These are phyloP conservation scores for Thermochaetoides thermophila DNA, from an alignment of 495 filamentous ascomycete species.

Conservation along the genomic window DNA sequence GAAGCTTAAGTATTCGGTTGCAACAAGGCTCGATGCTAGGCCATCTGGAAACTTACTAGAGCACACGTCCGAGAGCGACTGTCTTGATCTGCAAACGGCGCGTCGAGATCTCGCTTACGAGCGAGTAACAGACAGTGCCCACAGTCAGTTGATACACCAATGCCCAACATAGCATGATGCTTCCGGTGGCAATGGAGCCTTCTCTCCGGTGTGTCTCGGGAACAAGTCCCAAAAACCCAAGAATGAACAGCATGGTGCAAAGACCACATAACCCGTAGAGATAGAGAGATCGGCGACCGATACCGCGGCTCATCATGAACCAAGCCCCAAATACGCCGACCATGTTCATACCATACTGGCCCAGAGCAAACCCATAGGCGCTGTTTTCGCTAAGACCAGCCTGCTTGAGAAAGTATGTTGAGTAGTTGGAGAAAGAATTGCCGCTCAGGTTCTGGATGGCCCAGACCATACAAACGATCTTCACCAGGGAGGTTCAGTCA, in stretches of 20 bases:
- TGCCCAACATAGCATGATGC: conserved; percentile 59
- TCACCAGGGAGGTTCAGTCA: not conserved
- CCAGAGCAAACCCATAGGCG: conserved; percentile 56
- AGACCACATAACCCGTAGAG: conserved; percentile 53
- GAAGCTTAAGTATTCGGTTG: no score
- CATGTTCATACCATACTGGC: conserved; percentile 64
- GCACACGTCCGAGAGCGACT: conserved; percentile 44
- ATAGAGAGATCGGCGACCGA: conserved; percentile 59
- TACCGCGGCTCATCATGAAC: conserved; percentile 52
- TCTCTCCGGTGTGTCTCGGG: conserved; percentile 36
- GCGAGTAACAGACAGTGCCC: conserved; percentile 64
- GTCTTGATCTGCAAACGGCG: conserved; percentile 66
- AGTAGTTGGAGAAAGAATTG: conserved; percentile 68
- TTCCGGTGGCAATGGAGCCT: conserved; percentile 50
- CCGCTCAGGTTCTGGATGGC: conserved; percentile 70
- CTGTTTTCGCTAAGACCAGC: conserved; percentile 46
- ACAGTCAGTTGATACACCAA: conserved; percentile 63
- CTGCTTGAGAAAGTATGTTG: conserved; percentile 61
- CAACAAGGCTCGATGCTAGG: no score
- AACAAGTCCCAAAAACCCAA: conserved; percentile 60
- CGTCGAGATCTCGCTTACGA: conserved; percentile 62
- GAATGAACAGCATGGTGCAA: conserved; percentile 49
- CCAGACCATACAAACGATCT: conserved; percentile 65
- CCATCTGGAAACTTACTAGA: conserved; percentile 51
- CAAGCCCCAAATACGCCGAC: conserved; percentile 58